Base-by-base conservation (phyloP, 306 rosid species). In the Boehmeria nivea region DNA sequence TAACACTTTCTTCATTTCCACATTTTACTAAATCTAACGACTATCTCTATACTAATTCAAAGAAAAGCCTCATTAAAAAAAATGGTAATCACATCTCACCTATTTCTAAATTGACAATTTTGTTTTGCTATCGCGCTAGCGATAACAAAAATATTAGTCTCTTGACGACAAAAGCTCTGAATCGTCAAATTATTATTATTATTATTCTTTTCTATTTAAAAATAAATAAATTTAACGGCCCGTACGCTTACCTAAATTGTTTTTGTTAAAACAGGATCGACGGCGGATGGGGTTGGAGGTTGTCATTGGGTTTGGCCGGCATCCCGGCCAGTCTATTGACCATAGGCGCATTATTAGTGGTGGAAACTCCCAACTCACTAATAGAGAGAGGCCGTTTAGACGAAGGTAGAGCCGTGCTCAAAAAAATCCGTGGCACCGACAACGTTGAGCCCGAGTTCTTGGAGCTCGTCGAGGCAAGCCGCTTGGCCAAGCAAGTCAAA, bases 211-310 rank as follows among this genome's bases (percentile, higher is more conserved):
- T n/a, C n/a, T n/a, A n/a, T n/a, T n/a, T n/a, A n/a, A n/a, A n/a
- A n/a, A n/a, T n/a, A n/a, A n/a, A n/a, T n/a, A n/a, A n/a, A n/a
- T n/a, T n/a, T n/a, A n/a, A n/a, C n/a, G n/a, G 13, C 3, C 17
- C 16, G 15, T 23, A 8, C 5, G 2, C n/a, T 42, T 39, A 11
- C 19, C 12, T 7, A n/a, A n/a, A n/a, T 9, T 58, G 3, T 12
- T 15, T 10, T 18, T 45, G 2, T 14, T 17, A 16, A 27, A 62
- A 57, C 70, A 90, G 97, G 65, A 84, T 87, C 40, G 0, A 54
- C 28, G 95, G 94, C 2, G 95, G 90, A 58, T 87, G 94, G 94
- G 98, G 98, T 3, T 90, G 98, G 98, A 83, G 98, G 58, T 2
- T 90, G 11, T 90, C 98, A 16, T 61, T 90, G 28, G 98, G 98